A percentile compares a stretch with the other conserved stretches of the same genome.
These are phyloP conservation scores for Candida manassasensis DNA, from an alignment of 805 yeast genomes.

Conservation along the genomic window DNA sequence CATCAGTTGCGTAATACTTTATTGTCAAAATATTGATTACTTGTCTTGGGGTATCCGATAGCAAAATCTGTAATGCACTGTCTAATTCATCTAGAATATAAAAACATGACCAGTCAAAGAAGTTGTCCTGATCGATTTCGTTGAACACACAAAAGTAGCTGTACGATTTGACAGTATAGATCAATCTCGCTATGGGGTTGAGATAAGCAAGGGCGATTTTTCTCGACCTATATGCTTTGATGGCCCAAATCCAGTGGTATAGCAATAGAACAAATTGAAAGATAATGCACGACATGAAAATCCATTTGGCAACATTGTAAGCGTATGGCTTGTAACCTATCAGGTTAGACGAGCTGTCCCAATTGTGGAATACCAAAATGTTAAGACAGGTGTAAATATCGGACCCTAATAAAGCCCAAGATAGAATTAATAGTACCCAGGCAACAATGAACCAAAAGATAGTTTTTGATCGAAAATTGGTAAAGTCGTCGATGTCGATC, in stretches of 20 bases:
- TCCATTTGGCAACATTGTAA: conserved; percentile 57
- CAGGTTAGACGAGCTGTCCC: conserved; percentile 44
- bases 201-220: conserved; percentile 70
- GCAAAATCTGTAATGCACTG: conserved; percentile 53
- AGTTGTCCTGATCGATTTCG: conserved; percentile 56
- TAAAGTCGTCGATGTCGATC: conserved; percentile 43
- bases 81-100: conserved; percentile 62
- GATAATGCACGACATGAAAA: conserved; percentile 77
- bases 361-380: conserved; percentile 64
- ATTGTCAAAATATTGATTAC: conserved; percentile 75
- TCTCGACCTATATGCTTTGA: conserved; percentile 51
- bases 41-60: conserved; percentile 87
- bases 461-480: conserved; percentile 41
- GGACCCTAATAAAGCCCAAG: conserved; percentile 51
- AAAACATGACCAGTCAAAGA: conserved; percentile 65
- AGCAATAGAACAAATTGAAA: conserved; percentile 56
- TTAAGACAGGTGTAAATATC: conserved; percentile 79
- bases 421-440: conserved; percentile 47
- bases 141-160: conserved; percentile 70
- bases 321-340: conserved; percentile 40
- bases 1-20: conserved; percentile 45
- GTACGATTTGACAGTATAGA: conserved; percentile 54
- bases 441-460: conserved; percentile 39
- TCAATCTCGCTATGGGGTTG: conserved; percentile 54
- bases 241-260: conserved; percentile 56